These are phyloP conservation scores for Talaromyces sp. DNA, from an alignment of 2,329 filamentous ascomycete genomes.

Conservation along the genomic window DNA sequence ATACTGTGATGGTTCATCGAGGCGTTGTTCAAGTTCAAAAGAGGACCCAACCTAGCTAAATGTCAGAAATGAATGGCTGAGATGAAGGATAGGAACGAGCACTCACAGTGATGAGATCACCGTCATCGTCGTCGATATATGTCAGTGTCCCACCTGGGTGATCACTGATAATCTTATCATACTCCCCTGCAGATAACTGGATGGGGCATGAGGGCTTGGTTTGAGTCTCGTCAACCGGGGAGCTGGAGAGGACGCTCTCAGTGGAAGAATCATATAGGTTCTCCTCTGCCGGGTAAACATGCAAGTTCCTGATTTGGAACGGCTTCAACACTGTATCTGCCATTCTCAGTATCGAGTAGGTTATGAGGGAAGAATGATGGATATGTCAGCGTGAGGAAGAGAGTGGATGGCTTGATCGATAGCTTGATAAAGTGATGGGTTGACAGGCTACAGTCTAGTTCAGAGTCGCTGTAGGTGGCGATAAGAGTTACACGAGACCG, in stretches of 20 bases:
- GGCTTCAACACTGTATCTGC: conserved; percentile 34
- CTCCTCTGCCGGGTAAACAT: conserved; percentile 25
- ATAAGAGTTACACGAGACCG: conserved; percentile 9
- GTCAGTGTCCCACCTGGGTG: conserved; percentile 44
- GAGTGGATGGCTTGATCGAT: background rate
- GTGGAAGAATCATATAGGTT: conserved; percentile 22
- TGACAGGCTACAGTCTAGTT: conserved; percentile 14
- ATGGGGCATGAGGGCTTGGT: conserved; percentile 34
- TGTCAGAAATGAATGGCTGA: conserved; percentile 9
- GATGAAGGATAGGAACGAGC: background rate
- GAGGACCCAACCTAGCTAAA: conserved; percentile 45
- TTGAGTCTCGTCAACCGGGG: conserved; percentile 16
- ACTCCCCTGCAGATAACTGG: conserved; percentile 42
- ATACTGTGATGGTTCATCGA: conserved; percentile 42
- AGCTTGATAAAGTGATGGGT: background rate
- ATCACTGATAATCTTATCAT: conserved; percentile 42
- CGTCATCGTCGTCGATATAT: conserved; percentile 50
- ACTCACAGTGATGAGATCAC: conserved; percentile 47
- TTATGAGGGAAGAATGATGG: background rate
- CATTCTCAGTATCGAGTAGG: conserved; percentile 25
- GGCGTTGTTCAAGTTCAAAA: conserved; percentile 47
- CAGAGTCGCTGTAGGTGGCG: conserved; percentile 14
- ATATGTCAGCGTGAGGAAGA: background rate
- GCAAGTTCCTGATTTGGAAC: conserved; percentile 42
- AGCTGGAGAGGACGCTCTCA: conserved; percentile 12